Conservation (phyloP, 139 green algal species). For the Pycnococcus provasolii region DNA sequence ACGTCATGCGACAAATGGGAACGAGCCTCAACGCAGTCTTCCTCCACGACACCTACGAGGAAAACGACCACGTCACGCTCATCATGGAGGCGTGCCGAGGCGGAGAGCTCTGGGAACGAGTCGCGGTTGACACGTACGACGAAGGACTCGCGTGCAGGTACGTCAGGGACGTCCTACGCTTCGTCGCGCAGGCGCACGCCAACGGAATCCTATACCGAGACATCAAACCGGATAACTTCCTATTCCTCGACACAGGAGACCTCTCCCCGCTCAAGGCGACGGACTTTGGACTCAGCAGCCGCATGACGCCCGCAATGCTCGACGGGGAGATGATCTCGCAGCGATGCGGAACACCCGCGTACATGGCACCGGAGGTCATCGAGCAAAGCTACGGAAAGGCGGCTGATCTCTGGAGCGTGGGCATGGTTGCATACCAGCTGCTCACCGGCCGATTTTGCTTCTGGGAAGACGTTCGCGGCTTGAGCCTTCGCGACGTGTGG, state of each 20-base stretch:
- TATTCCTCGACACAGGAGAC: slow-evolving; percentile 34
- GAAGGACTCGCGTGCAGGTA: not conserved
- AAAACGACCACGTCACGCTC: slow-evolving; percentile 23
- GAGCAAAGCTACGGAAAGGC: slow-evolving; percentile 25
- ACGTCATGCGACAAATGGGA: slow-evolving; percentile 27
- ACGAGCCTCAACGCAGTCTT: slow-evolving; percentile 22
- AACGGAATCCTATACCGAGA: slow-evolving; percentile 55
- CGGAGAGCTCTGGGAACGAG: slow-evolving; percentile 16
- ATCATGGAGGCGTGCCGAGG: slow-evolving; percentile 32
- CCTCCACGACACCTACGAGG: slow-evolving; percentile 33
- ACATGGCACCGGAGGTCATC: slow-evolving; percentile 45
- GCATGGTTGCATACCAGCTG: slow-evolving; percentile 39
- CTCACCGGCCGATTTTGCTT: slow-evolving; percentile 30
- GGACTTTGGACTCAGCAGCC: slow-evolving; percentile 32
- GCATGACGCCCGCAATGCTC: slow-evolving; percentile 4
- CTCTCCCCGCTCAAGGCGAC: slow-evolving; percentile 30
- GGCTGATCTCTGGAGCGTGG: slow-evolving; percentile 40
- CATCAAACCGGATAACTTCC: slow-evolving; percentile 75
- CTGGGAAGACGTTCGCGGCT: slow-evolving; percentile 10
- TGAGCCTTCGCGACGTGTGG: slow-evolving; percentile 19
- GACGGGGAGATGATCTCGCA: slow-evolving; percentile 12
- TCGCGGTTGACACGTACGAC: not conserved
- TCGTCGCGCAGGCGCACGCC: slow-evolving; percentile 31
- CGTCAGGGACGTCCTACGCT: not conserved
- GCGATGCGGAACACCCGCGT: slow-evolving; percentile 29